Evolutionary conservation across 768 basidiomycete genomes (phyloP).

Genomic region (Macrolepiota dolichaula): DNA sequence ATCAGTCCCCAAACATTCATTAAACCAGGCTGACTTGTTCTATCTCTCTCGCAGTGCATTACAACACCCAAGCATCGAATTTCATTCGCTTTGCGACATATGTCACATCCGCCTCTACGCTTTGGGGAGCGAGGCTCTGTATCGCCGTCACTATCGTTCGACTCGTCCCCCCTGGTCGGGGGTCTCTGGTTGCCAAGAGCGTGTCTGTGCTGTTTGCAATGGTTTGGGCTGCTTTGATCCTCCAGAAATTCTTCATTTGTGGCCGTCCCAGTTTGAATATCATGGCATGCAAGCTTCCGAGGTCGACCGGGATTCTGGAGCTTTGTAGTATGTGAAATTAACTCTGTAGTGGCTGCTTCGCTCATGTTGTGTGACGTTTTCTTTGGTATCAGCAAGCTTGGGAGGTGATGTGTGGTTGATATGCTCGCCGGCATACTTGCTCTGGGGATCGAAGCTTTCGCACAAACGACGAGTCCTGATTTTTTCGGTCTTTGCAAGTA

Average conservation of each 20-base stretch:
- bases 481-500: conserved; percentile 20
- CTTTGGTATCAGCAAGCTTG: conserved; percentile 17
- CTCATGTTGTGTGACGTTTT: not conserved
- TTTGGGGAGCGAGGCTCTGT: conserved; percentile 17
- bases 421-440: conserved; percentile 20
- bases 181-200: conserved; percentile 1
- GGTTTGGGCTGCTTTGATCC: conserved; percentile 7
- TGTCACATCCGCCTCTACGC: not conserved
- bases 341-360: not conserved
- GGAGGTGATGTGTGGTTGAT: conserved; percentile 22
- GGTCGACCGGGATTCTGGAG: conserved; percentile 2
- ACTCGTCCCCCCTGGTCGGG: conserved; percentile 2
- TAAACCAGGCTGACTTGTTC: not conserved
- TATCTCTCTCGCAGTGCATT: not conserved
- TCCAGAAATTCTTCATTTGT: conserved; percentile 15
- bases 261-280: not conserved
- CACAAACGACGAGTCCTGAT: conserved; percentile 18
- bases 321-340: conserved; percentile 9
- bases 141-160: conserved; percentile 17
- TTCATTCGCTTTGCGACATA: not conserved
- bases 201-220: conserved; percentile 9
- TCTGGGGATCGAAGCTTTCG: conserved; percentile 19
- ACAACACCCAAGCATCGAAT: not conserved
- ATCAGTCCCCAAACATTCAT: not conserved
- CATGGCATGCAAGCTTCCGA: conserved; percentile 2